Evolutionary conservation across 2,329 filamentous ascomycete species (phyloP).

Genomic region (Fusarium sp.): DNA sequence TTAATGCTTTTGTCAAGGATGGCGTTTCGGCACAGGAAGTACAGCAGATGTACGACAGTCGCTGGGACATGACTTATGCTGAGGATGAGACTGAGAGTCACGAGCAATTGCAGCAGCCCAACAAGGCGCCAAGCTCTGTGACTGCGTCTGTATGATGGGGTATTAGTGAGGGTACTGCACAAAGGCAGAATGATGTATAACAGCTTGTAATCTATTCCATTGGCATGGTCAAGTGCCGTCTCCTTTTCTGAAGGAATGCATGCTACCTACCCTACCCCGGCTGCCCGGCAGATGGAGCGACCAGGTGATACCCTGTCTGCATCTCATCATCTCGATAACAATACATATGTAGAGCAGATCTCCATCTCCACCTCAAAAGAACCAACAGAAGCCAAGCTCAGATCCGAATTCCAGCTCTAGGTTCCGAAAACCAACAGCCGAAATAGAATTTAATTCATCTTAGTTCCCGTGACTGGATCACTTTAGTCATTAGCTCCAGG

Average conservation of each 20-base stretch:
- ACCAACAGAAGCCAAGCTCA: not conserved
- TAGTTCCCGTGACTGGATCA: conserved; percentile 5
- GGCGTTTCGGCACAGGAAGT: conserved; percentile 42
- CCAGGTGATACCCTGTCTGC: not conserved
- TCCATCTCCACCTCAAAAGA: not conserved
- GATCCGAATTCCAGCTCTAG: too few relatives aligned
- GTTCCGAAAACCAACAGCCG: not conserved
- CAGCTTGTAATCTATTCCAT: too few relatives aligned
- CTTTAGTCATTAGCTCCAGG: not conserved
- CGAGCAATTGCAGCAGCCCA: conserved; percentile 16
- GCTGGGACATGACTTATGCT: conserved; percentile 49
- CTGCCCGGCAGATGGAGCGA: not conserved
- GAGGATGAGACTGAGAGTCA: conserved; percentile 23
- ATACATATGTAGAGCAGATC: not conserved
- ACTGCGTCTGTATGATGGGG: conserved; percentile 22
- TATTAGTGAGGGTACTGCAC: not conserved
- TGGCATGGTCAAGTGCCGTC: too few relatives aligned
- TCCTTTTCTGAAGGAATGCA: too few relatives aligned
- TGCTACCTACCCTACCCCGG: too few relatives aligned
- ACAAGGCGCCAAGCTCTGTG: conserved; percentile 19
- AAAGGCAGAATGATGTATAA: too few relatives aligned
- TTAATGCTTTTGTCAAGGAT: conserved; percentile 48
- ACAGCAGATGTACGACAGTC: conserved; percentile 45
- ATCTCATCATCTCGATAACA: not conserved
- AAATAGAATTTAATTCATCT: not conserved